Conservation (phyloP, 2,329 filamentous ascomycete genomes). For the Colletotrichum magnum region DNA sequence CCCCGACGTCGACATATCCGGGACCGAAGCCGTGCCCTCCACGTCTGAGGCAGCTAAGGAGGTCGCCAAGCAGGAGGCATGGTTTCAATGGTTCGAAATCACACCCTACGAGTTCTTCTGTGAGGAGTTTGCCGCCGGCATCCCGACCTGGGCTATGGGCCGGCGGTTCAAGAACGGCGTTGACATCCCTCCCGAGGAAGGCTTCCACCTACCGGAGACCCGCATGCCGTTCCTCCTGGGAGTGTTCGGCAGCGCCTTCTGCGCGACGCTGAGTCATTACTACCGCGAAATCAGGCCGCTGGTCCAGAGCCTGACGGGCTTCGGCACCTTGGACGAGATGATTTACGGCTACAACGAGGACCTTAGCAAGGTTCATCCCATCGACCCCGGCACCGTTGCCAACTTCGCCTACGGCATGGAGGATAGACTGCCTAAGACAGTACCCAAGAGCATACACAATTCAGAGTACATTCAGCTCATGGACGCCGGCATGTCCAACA, state of each 20-base stretch:
- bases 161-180: conserved; percentile 82
- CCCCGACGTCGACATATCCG: conserved; percentile 70
- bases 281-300: conserved; percentile 94
- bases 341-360: conserved; percentile 85
- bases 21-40: conserved; percentile 51
- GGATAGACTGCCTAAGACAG: conserved; percentile 79
- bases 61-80: conserved; percentile 76
- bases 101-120: conserved; percentile 97
- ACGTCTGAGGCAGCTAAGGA: conserved; percentile 65
- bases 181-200: conserved; percentile 74
- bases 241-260: conserved; percentile 97
- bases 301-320: conserved; percentile 80
- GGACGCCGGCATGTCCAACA: conserved; percentile 99
- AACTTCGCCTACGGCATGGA: conserved; percentile 91
- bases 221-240: conserved; percentile 89
- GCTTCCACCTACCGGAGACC: conserved; percentile 84
- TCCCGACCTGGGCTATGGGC: conserved; percentile 94
- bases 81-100: conserved; percentile 99
- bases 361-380: conserved; percentile 91
- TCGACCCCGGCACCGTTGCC: conserved; percentile 90
- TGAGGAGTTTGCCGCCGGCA: conserved; percentile 91
- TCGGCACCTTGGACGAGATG: conserved; percentile 83
- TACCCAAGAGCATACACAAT: conserved; percentile 82
- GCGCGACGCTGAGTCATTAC: conserved; percentile 94
- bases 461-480: conserved; percentile 84